Evolutionary conservation across 345 rosid genomes (phyloP).

Genomic region (Salix brachista): DNA sequence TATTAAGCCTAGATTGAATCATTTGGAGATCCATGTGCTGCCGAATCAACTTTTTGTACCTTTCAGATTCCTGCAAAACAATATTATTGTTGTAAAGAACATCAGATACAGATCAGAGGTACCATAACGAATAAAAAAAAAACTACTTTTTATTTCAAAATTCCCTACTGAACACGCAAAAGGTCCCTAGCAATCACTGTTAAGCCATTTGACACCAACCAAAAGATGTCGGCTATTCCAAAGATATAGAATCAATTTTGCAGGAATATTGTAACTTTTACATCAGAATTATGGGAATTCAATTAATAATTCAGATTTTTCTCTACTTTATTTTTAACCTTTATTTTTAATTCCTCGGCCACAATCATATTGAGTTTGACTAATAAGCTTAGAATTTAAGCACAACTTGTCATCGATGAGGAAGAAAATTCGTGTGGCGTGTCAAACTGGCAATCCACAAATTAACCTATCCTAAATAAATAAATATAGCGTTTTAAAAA

Average conservation of each 20-base stretch:
- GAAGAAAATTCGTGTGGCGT: no score
- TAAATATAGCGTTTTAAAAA: no score
- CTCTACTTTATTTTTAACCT: not conserved
- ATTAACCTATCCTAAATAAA: no score
- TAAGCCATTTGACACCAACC: not conserved
- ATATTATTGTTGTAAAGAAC: not conserved
- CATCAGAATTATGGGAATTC: not conserved
- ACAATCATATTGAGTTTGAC: not conserved
- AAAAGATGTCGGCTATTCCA: not conserved
- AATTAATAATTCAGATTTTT: no score
- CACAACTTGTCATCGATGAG: no score
- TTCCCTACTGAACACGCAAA: not conserved
- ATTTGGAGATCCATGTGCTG: conserved; percentile 57
- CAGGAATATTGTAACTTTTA: not conserved
- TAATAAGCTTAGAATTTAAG: no score
- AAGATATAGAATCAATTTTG: not conserved
- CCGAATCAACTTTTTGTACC: conserved; percentile 39
- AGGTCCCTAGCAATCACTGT: not conserved
- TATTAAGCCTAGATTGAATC: conserved; percentile 41
- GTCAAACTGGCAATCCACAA: not conserved
- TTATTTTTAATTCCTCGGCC: not conserved
- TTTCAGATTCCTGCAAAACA: conserved; percentile 43
- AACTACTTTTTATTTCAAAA: not conserved
- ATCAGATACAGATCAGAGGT: no score
- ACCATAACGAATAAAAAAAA: no score